Conservation (phyloP, 345 rosid species). For the Theobroma cacao region DNA sequence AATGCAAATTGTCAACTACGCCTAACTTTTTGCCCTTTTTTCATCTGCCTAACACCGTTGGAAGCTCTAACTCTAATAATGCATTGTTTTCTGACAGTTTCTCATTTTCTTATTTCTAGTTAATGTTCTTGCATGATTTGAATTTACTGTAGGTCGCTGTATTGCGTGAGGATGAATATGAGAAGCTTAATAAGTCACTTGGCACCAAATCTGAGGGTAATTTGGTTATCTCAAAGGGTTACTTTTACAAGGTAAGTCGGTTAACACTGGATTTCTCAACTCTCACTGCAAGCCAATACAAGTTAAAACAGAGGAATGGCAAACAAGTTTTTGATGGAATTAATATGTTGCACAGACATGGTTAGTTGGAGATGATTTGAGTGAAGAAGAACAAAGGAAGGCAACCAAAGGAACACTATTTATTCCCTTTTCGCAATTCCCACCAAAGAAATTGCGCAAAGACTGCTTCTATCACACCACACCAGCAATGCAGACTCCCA, state of each 20-base stretch:
- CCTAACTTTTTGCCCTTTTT: not conserved
- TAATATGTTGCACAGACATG: slow-evolving; percentile 35
- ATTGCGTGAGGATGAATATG: slow-evolving; percentile 24
- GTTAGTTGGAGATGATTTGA: slow-evolving; percentile 45
- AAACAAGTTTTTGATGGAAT: not conserved
- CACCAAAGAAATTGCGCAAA: slow-evolving; percentile 32
- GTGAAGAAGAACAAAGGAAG: slow-evolving; percentile 34
- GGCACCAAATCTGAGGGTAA: slow-evolving; percentile 12
- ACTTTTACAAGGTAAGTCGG: slow-evolving; percentile 30
- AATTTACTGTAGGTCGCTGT: slow-evolving; percentile 26
- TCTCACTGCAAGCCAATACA: not conserved
- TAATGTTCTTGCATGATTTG: not conserved
- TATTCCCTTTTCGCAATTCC: slow-evolving; percentile 50
- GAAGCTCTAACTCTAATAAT: not conserved
- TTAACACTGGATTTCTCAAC: not conserved
- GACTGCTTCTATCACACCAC: slow-evolving; percentile 46
- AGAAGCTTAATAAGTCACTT: slow-evolving; percentile 34
- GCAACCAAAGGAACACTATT: slow-evolving; percentile 47
- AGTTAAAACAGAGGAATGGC: not conserved
- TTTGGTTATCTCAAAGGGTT: slow-evolving; percentile 29
- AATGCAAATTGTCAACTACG: not conserved
- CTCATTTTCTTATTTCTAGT: not conserved
- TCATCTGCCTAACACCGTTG: not conserved
- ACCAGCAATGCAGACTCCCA: slow-evolving; percentile 44
- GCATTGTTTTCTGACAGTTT: not conserved